Conservation (phyloP, 306 rosid genomes). For the Begonia peltatifolia region DNA sequence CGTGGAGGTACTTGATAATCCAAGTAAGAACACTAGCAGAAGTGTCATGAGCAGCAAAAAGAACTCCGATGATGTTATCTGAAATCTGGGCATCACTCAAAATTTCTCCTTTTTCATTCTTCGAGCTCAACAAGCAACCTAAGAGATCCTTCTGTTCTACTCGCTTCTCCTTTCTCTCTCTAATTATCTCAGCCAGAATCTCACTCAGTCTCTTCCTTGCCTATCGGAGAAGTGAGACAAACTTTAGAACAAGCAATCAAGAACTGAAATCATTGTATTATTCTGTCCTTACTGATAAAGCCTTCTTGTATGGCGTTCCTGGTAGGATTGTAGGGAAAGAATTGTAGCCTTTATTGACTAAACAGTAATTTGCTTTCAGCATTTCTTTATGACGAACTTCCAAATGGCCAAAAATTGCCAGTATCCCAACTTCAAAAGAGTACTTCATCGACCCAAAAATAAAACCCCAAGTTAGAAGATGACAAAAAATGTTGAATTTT, state of each 20-base stretch:
- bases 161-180: slow-evolving; percentile 58
- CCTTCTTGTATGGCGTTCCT: slow-evolving; percentile 60
- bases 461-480: slow-evolving; percentile 34
- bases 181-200: slow-evolving; percentile 42
- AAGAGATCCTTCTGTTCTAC: slow-evolving; percentile 38
- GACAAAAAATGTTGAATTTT: not conserved
- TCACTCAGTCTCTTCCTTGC: slow-evolving; percentile 55
- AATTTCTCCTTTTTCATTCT: slow-evolving; percentile 31
- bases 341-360: slow-evolving; percentile 66
- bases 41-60: slow-evolving; percentile 94
- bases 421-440: slow-evolving; percentile 54
- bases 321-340: slow-evolving; percentile 58
- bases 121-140: slow-evolving; percentile 53
- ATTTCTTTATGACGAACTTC: slow-evolving; percentile 42
- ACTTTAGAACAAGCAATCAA: not conserved
- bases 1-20: slow-evolving; percentile 68
- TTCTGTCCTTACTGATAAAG: slow-evolving; percentile 32
- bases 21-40: slow-evolving; percentile 90
- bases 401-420: slow-evolving; percentile 51
- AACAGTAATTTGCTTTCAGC: slow-evolving; percentile 47
- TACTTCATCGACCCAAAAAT: slow-evolving; percentile 11
- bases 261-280: not conserved
- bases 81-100: slow-evolving; percentile 62
- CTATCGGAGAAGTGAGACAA: slow-evolving; percentile 8
- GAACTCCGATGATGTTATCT: slow-evolving; percentile 86